A percentile compares a stretch with the other conserved stretches of the same genome.
phyloP scores from a whole-genome alignment of 164 flowering plant species.

The Kalanchoe fedtschenkoi region DNA sequence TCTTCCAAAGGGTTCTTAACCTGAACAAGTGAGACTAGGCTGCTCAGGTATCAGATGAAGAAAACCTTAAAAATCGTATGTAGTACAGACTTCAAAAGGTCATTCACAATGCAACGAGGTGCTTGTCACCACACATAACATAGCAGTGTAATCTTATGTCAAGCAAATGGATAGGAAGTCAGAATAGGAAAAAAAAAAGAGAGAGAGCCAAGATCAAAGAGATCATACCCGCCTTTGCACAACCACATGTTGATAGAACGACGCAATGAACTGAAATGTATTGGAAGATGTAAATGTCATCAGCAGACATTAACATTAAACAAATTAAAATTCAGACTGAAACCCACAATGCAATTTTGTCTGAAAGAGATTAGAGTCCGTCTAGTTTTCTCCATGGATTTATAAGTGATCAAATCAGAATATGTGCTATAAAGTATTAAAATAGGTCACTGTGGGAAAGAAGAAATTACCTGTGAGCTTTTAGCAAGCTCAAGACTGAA shows the following conservation, averaged over 20 bases:
- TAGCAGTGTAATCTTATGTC: not conserved
- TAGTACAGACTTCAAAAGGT: not conserved
- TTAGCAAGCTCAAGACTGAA: slow-evolving; percentile 81
- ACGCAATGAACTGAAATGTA: slow-evolving; percentile 73
- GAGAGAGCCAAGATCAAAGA: slow-evolving; percentile 1
- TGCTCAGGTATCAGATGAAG: not conserved
- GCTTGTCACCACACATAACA: not conserved
- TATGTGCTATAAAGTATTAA: not conserved
- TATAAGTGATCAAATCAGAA: not conserved
- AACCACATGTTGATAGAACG: slow-evolving; percentile 91
- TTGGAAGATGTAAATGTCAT: not conserved
- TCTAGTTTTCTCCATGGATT: not conserved
- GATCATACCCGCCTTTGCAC: slow-evolving; percentile 85
- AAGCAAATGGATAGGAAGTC: not conserved
- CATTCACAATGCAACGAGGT: too few relatives aligned
- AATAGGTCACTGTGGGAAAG: not conserved
- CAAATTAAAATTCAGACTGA: not conserved
- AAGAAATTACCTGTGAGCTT: slow-evolving; percentile 52
- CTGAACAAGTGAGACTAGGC: slow-evolving; percentile 23
- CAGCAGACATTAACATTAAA: not conserved
- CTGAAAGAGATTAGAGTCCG: not conserved
- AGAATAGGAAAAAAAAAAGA: not conserved
- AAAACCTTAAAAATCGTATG: not conserved
- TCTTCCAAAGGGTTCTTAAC: slow-evolving; percentile 88
- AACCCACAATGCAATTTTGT: not conserved